phyloP scores from a whole-genome alignment of 306 rosid genomes.

The Hylodesmum podocarpum region DNA sequence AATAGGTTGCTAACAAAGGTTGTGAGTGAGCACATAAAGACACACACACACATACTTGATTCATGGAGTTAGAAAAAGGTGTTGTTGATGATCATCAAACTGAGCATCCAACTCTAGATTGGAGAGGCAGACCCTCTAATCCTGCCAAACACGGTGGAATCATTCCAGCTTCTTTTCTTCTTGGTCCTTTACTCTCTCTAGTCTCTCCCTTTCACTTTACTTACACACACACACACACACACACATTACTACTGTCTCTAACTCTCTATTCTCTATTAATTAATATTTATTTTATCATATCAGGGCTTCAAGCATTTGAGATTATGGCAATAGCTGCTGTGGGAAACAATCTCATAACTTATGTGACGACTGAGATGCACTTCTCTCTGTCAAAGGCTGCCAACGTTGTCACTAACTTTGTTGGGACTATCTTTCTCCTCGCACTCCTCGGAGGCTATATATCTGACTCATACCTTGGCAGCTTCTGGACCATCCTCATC shows the following conservation, averaged over 20 bases:
- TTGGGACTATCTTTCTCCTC: slow-evolving; percentile 86
- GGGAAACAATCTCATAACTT: slow-evolving; percentile 98
- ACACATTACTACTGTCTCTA: no score
- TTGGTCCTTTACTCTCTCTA: not conserved
- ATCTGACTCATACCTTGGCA: slow-evolving; percentile 91
- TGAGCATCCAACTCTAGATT: slow-evolving; percentile 38
- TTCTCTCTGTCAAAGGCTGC: slow-evolving; percentile 83
- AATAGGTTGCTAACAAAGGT: no score
- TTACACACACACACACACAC: no score
- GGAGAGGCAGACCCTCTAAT: slow-evolving; percentile 87
- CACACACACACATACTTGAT: no score
- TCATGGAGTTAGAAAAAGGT: not conserved
- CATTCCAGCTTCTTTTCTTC: slow-evolving; percentile 61
- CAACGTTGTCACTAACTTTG: slow-evolving; percentile 89
- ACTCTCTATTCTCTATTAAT: not conserved
- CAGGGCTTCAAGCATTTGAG: slow-evolving; percentile 93
- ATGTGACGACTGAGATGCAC: slow-evolving; percentile 88
- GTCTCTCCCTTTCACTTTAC: not conserved
- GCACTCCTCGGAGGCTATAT: slow-evolving; percentile 95
- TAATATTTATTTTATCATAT: not conserved
- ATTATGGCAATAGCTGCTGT: slow-evolving; percentile 98
- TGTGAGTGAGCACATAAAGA: no score
- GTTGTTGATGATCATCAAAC: no score
- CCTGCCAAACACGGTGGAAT: slow-evolving; percentile 69
- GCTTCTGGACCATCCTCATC: slow-evolving; percentile 96